Conservation (phyloP, 495 filamentous ascomycete genomes). For the Copromyces sp. region DNA sequence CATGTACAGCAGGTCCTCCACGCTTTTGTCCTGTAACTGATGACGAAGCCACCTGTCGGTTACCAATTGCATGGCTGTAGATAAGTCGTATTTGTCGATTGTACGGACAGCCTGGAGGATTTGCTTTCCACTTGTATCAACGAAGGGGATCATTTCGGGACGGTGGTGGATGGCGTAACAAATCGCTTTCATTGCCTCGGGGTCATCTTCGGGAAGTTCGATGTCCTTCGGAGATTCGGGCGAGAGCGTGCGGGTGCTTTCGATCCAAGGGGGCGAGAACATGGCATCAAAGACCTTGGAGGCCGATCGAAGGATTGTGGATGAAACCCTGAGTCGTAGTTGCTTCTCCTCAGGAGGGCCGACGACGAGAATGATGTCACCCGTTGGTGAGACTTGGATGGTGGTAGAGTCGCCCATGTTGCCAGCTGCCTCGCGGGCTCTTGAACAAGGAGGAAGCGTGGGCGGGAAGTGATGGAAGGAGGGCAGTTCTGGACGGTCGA, state of each 20-base stretch:
- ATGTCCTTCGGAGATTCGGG: background rate
- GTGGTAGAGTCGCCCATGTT: background rate
- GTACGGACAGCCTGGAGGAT: background rate
- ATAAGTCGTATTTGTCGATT: background rate
- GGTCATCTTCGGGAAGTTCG: background rate
- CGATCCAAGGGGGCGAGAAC: background rate
- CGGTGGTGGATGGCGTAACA: background rate
- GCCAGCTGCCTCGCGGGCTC: background rate
- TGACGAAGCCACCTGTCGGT: background rate
- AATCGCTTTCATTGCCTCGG: background rate
- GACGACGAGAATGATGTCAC: background rate
- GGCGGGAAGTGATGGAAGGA: background rate
- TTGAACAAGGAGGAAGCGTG: background rate
- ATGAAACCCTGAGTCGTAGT: background rate
- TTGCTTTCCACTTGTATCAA: background rate
- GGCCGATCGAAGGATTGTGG: background rate
- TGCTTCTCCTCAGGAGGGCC: background rate
- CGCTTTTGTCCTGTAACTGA: background rate
- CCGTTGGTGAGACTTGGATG: background rate
- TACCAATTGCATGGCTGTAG: background rate
- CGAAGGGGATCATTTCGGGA: background rate
- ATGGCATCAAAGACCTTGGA: background rate
- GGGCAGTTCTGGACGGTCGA: background rate
- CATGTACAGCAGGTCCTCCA: background rate
- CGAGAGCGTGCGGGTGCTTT: background rate